A percentile compares a stretch with the other conserved stretches of the same genome.
Conservation (phyloP, 148 eudicot species). For the Nepenthes gracilis region DNA sequence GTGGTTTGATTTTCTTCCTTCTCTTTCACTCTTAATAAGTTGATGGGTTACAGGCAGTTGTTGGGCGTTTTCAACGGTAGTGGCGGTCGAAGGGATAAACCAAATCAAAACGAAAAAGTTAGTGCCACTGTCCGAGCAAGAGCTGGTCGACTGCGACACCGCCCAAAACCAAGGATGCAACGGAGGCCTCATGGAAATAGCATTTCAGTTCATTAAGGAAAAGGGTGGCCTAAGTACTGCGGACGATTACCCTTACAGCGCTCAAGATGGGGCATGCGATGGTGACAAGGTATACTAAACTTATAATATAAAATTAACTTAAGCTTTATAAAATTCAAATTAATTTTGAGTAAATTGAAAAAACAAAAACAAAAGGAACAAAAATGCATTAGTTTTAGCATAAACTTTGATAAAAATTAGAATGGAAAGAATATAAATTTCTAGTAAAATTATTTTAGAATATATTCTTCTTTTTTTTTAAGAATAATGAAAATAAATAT, state of each 20-base stretch:
- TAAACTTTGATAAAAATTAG: too few relatives aligned
- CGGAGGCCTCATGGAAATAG: slow-evolving; percentile 86
- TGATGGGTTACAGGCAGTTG: slow-evolving; percentile 63
- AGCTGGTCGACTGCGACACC: slow-evolving; percentile 85
- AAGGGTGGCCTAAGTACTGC: slow-evolving; percentile 68
- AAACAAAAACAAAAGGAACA: too few relatives aligned
- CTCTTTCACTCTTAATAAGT: slow-evolving; percentile 1
- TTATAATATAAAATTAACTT: neutral
- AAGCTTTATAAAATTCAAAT: too few relatives aligned
- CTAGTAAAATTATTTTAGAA: too few relatives aligned
- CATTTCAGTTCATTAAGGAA: slow-evolving; percentile 51
- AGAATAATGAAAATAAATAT: too few relatives aligned
- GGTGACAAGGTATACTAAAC: slow-evolving; percentile 27
- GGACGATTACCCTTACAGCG: slow-evolving; percentile 57
- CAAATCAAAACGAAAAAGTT: slow-evolving; percentile 69
- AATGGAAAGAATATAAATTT: too few relatives aligned
- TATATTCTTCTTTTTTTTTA: too few relatives aligned
- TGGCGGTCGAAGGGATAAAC: slow-evolving; percentile 79
- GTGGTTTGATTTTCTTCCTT: neutral
- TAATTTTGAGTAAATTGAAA: too few relatives aligned
- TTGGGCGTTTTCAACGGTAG: slow-evolving; percentile 95
- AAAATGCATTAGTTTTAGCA: too few relatives aligned
- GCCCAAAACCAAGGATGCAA: slow-evolving; percentile 57
- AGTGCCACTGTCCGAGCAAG: slow-evolving; percentile 77
- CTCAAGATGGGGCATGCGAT: slow-evolving; percentile 48